A percentile compares a stretch with the other conserved stretches of the same genome.
Conservation (phyloP, 169 alveolate species). For the Amoebophrya sp. region DNA sequence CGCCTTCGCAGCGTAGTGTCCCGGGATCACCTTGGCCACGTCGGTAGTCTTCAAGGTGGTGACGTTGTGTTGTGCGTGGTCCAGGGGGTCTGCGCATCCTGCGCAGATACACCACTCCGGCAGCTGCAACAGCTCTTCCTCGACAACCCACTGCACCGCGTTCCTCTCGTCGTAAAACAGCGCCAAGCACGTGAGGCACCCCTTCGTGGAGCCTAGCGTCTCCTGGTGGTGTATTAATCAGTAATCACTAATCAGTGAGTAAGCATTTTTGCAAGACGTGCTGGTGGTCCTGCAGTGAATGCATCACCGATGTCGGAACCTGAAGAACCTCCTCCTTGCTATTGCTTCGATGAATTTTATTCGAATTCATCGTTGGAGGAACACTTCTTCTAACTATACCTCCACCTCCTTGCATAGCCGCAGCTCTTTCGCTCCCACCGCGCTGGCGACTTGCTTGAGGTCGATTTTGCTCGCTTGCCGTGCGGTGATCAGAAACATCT, state of each 20-base stretch:
- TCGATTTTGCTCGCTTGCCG: background rate
- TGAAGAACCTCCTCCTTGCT: too few relatives aligned
- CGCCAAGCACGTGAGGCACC: background rate
- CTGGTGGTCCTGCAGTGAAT: too few relatives aligned
- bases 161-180: background rate
- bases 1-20: background rate
- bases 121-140: background rate
- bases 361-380: too few relatives aligned
- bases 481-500: background rate
- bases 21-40: background rate
- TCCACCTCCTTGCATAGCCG: background rate
- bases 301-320: too few relatives aligned
- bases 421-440: background rate
- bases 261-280: too few relatives aligned
- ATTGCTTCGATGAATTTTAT: too few relatives aligned
- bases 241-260: too few relatives aligned
- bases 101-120: background rate
- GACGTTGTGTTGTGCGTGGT: background rate
- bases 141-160: background rate
- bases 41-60: background rate
- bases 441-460: background rate
- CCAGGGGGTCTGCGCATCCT: background rate
- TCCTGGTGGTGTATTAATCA: too few relatives aligned
- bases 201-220: background rate
- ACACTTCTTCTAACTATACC: too few relatives aligned